These are phyloP conservation scores for Nakazawaea sp. DNA, from an alignment of 805 yeast genomes.

Conservation along the genomic window DNA sequence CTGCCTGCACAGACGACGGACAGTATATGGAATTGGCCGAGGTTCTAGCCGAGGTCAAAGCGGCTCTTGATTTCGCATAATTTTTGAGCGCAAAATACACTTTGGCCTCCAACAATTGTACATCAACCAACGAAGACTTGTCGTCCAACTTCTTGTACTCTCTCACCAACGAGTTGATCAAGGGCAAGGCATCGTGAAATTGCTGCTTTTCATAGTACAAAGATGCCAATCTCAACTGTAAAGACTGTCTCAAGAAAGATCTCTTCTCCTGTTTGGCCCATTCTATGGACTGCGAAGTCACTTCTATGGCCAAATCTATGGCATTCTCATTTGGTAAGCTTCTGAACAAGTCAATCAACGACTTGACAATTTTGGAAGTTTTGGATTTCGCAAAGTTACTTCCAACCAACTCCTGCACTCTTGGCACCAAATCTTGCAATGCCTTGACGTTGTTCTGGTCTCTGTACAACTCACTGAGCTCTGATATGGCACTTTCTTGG, in stretches of 20 bases:
- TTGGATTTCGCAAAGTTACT: constrained; percentile 80
- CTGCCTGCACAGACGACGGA: constrained; percentile 91
- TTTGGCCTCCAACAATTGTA: constrained; percentile 84
- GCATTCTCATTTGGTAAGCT: constrained; percentile 36
- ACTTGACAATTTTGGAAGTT: constrained; percentile 83
- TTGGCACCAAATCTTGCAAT: constrained; percentile 54
- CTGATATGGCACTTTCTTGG: constrained; percentile 66
- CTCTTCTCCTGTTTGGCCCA: constrained; percentile 86
- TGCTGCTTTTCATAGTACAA: constrained; percentile 58
- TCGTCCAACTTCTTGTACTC: constrained; percentile 95
- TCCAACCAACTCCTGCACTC: constrained; percentile 65
- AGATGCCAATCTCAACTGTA: constrained; percentile 77
- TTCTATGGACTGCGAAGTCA: constrained; percentile 72
- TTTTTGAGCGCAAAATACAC: constrained; percentile 89
- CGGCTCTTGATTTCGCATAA: constrained; percentile 84
- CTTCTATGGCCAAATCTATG: constrained; percentile 61
- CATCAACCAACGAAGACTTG: constrained; percentile 91
- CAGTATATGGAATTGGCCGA: constrained; percentile 96
- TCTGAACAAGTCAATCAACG: constrained; percentile 74
- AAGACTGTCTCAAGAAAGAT: constrained; percentile 80
- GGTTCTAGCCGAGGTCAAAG: constrained; percentile 91
- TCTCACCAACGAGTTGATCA: constrained; percentile 63
- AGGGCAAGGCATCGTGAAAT: constrained; percentile 63
- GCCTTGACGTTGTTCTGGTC: constrained; percentile 37
- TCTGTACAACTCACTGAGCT: constrained; percentile 69